phyloP scores from a whole-genome alignment of 2,329 filamentous ascomycete genomes.

The Exutisphaerella laricina region DNA sequence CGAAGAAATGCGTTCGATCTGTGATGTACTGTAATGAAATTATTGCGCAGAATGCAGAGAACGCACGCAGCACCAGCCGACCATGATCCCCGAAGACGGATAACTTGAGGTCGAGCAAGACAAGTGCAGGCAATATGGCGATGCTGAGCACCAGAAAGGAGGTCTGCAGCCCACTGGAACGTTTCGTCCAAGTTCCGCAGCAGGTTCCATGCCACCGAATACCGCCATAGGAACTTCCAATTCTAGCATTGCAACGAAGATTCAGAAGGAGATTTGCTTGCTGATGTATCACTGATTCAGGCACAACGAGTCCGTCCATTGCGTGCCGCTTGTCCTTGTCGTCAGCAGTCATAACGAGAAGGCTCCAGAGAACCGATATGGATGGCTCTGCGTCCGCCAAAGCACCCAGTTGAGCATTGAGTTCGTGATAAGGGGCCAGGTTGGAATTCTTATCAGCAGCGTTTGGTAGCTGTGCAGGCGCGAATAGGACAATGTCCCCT shows the following conservation, averaged over 20 bases:
- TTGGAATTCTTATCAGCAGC: conserved; percentile 40
- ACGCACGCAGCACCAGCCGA: conserved; percentile 10
- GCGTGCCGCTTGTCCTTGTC: conserved; percentile 35
- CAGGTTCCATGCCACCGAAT: conserved; percentile 49
- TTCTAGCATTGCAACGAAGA: conserved; percentile 49
- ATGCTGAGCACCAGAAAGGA: conserved; percentile 31
- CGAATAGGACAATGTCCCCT: conserved; percentile 38
- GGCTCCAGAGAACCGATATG: conserved; percentile 45
- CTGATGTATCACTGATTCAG: conserved; percentile 41
- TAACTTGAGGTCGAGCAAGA: conserved; percentile 9
- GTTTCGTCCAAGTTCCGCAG: conserved; percentile 44
- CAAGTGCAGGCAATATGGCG: conserved; percentile 27
- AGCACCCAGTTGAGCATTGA: conserved; percentile 49
- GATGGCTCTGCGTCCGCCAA: conserved; percentile 31
- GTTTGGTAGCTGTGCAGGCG: conserved; percentile 44
- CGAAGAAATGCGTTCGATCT: conserved; percentile 51
- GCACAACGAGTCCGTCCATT: conserved; percentile 43
- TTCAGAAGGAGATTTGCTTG: conserved; percentile 53
- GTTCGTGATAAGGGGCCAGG: conserved; percentile 34
- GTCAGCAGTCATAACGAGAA: conserved; percentile 46
- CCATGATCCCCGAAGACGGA: conserved; percentile 8
- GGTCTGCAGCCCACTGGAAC: conserved; percentile 37
- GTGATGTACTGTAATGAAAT: conserved; percentile 41
- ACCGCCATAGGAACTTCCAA: conserved; percentile 32
- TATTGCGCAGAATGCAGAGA: conserved; percentile 10